Conservation (phyloP, 2,329 filamentous ascomycete genomes). For the Penicillium sp. region DNA sequence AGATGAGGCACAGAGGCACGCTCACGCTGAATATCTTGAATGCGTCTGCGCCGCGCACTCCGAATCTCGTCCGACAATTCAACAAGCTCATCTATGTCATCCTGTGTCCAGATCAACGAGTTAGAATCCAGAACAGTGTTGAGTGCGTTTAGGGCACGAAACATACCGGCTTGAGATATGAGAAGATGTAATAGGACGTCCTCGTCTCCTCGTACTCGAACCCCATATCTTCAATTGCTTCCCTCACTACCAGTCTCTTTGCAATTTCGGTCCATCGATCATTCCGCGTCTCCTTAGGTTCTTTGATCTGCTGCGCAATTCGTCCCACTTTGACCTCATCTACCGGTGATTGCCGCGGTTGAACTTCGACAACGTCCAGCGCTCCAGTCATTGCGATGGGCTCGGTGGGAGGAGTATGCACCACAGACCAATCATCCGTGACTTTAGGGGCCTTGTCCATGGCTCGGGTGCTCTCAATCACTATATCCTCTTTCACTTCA, state of each 20-base stretch:
- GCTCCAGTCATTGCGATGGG: constrained; percentile 21
- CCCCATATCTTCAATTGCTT: constrained; percentile 79
- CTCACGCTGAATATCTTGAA: constrained; percentile 58
- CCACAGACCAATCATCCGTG: constrained; percentile 74
- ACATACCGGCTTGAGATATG: constrained; percentile 85
- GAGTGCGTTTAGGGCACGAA: neutral
- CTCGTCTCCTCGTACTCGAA: constrained; percentile 92
- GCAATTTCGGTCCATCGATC: constrained; percentile 97
- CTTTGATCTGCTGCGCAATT: constrained; percentile 47
- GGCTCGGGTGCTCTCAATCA: neutral
- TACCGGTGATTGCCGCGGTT: constrained; percentile 33
- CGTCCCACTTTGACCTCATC: constrained; percentile 59
- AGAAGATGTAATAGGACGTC: constrained; percentile 86
- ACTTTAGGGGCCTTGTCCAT: constrained; percentile 54
- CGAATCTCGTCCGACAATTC: constrained; percentile 81
- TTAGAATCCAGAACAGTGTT: neutral
- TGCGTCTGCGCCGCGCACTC: constrained; percentile 58
- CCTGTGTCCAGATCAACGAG: constrained; percentile 51
- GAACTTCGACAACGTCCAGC: constrained; percentile 21
- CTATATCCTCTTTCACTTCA: constrained; percentile 6
- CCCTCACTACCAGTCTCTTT: constrained; percentile 81
- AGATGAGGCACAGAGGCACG: constrained; percentile 25
- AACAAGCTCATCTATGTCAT: constrained; percentile 82
- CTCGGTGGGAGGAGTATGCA: constrained; percentile 65
- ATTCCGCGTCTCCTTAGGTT: constrained; percentile 43